Evolutionary conservation across 176 grass and related monocot genomes (phyloP).

Genomic region (Hsuehochloa calcarea): DNA sequence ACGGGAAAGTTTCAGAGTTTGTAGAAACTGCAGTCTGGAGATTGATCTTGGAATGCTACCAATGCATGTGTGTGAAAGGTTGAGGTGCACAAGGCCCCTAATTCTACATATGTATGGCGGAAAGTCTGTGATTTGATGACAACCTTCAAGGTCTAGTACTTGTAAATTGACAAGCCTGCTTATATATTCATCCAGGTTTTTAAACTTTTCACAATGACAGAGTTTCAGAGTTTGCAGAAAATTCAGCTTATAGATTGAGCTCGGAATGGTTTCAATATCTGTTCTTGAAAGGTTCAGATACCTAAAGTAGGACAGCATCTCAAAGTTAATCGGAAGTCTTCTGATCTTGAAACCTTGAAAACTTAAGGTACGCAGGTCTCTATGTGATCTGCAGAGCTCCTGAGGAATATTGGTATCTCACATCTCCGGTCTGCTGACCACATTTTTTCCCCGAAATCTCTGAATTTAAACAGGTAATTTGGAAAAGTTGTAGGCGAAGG

Average conservation of each 20-base stretch:
- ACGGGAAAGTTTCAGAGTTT: not conserved
- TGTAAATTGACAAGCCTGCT: not conserved
- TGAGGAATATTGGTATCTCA: not conserved
- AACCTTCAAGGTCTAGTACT: constrained; percentile 17
- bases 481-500: not conserved
- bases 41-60: not conserved
- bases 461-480: not conserved
- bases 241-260: not conserved
- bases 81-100: not conserved
- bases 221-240: not conserved
- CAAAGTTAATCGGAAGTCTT: not conserved
- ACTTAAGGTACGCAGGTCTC: not conserved
- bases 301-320: not conserved
- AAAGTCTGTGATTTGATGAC: not conserved
- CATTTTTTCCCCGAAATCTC: not conserved
- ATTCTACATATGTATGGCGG: not conserved
- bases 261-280: not conserved
- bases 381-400: not conserved
- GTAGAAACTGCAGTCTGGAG: not conserved
- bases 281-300: constrained; percentile 20
- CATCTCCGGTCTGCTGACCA: not conserved
- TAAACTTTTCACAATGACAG: not conserved
- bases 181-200: not conserved
- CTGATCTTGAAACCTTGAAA: not conserved
- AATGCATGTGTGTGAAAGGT: not conserved